These are phyloP conservation scores for Pseudozyma flocculosa DNA, from an alignment of 1,284 basidiomycete species.

Conservation along the genomic window DNA sequence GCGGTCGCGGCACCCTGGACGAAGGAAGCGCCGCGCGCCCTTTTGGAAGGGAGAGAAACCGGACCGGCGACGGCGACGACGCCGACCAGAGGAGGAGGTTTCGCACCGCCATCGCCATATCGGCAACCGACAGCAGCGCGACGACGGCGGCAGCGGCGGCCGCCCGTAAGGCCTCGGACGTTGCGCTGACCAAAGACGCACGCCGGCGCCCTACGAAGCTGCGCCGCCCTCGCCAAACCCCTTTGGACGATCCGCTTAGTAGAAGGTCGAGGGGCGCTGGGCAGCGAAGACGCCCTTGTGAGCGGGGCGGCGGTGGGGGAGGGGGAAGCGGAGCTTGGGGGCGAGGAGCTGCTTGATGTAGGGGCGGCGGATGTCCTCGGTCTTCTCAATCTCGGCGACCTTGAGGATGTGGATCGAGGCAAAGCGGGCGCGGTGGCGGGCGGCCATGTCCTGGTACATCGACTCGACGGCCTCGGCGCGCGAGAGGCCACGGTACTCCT, in stretches of 20 bases:
- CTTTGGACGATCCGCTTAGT: constrained; percentile 42
- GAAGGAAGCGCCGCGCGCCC: too few species aligned
- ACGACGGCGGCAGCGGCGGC: too few species aligned
- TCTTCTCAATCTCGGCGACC: constrained; percentile 89
- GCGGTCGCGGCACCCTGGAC: too few species aligned
- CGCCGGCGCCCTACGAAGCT: too few species aligned
- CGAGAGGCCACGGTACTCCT: constrained; percentile 93
- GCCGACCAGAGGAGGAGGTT: too few species aligned
- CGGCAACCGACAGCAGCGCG: too few species aligned
- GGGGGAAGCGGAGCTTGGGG: constrained; percentile 93
- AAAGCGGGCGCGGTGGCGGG: constrained; percentile 97
- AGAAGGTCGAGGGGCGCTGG: constrained; percentile 61
- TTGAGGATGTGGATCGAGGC: constrained; percentile 95
- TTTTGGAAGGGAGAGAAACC: too few species aligned
- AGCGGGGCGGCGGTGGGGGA: constrained; percentile 76
- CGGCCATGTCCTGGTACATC: constrained; percentile 99
- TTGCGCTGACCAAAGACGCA: too few species aligned
- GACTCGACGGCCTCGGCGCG: constrained; percentile 94
- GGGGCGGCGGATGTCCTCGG: constrained; percentile 75
- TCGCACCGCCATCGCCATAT: too few species aligned
- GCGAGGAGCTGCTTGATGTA: constrained; percentile 95
- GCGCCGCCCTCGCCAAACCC: too few species aligned
- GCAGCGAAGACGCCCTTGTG: constrained; percentile 59
- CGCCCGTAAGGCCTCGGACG: too few species aligned
- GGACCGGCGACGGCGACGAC: too few species aligned